Percentiles rank a stretch among this genome's conserved stretches.
These are phyloP conservation scores for Secale cereale DNA, from an alignment of 176 grass and related monocot genomes.

Conservation along the genomic window DNA sequence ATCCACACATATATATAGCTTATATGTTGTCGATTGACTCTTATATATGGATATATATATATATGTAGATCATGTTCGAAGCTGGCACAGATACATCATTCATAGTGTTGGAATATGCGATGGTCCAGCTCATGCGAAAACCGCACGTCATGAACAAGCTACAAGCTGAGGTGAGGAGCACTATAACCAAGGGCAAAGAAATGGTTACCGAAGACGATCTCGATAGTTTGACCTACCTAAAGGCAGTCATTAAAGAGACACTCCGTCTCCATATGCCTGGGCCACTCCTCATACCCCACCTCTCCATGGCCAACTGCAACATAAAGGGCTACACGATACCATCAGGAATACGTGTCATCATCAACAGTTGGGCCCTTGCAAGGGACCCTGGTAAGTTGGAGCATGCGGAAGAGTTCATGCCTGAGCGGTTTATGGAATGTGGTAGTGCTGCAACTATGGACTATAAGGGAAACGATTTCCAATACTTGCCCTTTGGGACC, in stretches of 20 bases:
- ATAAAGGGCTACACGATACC: conserved; percentile 35
- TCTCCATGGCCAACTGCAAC: conserved; percentile 24
- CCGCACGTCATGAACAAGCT: not conserved
- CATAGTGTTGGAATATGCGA: conserved; percentile 33
- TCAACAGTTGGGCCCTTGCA: not conserved
- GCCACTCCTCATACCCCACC: conserved; percentile 32
- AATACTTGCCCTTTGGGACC: not conserved
- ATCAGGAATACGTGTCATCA: not conserved
- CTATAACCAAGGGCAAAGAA: not conserved
- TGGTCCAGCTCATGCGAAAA: not conserved
- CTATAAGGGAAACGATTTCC: not conserved
- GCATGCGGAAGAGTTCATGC: conserved; percentile 17
- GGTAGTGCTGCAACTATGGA: not conserved
- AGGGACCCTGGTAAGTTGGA: conserved; percentile 27
- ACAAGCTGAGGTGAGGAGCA: not conserved
- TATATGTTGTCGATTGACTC: not conserved
- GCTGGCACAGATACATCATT: conserved; percentile 39
- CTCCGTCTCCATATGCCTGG: conserved; percentile 24
- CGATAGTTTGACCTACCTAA: not conserved
- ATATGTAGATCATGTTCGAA: conserved; percentile 14
- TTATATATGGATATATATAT: not conserved
- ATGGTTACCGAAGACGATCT: not conserved
- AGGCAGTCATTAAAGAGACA: not conserved
- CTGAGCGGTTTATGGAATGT: conserved; percentile 18
- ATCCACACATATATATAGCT: too few species aligned